These are phyloP conservation scores for thale cress (Arabidopsis thaliana) DNA, from an alignment of 345 rosid genomes.

Conservation along the genomic window DNA sequence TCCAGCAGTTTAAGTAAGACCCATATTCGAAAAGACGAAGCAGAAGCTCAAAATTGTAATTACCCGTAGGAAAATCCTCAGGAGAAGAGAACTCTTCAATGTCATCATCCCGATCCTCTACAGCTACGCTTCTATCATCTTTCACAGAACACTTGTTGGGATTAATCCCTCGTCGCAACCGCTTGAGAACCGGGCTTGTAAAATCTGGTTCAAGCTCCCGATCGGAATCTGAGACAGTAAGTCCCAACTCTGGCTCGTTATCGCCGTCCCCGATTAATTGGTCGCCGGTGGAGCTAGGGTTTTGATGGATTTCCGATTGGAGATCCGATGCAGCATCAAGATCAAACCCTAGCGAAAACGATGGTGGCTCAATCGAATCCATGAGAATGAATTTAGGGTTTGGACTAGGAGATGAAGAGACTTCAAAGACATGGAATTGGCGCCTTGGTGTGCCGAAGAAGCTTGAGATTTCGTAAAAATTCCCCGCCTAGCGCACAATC, in stretches of 20 bases:
- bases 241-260: constrained; percentile 35
- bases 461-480: constrained; percentile 26
- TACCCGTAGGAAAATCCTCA: constrained; percentile 56
- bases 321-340: constrained; percentile 52
- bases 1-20: background rate
- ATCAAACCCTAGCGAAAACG: constrained; percentile 89
- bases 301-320: background rate
- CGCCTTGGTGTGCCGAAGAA: constrained; percentile 26
- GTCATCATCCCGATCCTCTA: constrained; percentile 61
- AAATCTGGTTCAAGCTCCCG: constrained; percentile 47
- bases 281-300: constrained; percentile 7
- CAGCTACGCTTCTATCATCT: constrained; percentile 26
- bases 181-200: constrained; percentile 57
- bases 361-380: constrained; percentile 79
- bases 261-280: constrained; percentile 11
- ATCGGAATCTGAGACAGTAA: constrained; percentile 56
- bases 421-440: constrained; percentile 27
- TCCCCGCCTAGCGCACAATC: constrained; percentile 14
- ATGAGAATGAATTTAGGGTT: constrained; percentile 47
- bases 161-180: constrained; percentile 61
- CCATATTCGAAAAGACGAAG: constrained; percentile 9
- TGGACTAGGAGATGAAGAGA: constrained; percentile 11
- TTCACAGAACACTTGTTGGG: constrained; percentile 14
- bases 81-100: constrained; percentile 84
- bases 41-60: background rate